Evolutionary conservation across 179 eudicot species (phyloP).

Genomic region (Beta macrorhiza): DNA sequence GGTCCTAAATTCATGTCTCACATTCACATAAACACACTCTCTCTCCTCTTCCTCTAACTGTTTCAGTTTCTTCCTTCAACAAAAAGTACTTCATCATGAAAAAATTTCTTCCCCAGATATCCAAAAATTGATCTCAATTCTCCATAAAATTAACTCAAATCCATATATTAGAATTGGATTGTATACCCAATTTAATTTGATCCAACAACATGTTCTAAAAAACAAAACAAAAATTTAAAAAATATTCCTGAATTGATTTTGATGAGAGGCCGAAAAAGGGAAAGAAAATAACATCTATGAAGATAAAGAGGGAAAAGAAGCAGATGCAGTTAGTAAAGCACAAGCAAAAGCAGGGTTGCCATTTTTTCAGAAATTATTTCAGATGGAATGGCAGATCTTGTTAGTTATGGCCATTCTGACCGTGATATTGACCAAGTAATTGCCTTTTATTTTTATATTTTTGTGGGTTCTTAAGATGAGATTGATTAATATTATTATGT

Average conservation of each 20-base stretch:
- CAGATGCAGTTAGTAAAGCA: conserved; percentile 20
- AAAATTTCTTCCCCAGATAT: background rate
- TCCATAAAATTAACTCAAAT: background rate
- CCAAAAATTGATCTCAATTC: background rate
- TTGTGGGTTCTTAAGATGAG: too few relatives aligned
- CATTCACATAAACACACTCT: background rate
- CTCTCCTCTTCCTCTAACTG: conserved; percentile 11
- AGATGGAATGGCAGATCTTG: conserved; percentile 98
- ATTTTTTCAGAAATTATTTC: conserved; percentile 39
- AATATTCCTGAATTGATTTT: background rate
- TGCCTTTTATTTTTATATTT: background rate
- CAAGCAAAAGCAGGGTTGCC: too few relatives aligned
- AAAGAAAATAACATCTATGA: conserved; percentile 33
- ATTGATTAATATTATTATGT: too few relatives aligned
- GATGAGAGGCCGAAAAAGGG: conserved; percentile 38
- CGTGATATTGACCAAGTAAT: conserved; percentile 74
- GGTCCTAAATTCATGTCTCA: conserved; percentile 21
- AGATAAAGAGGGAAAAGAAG: conserved; percentile 21
- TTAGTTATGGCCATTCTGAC: conserved; percentile 66
- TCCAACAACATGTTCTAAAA: too few relatives aligned
- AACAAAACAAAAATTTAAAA: too few relatives aligned
- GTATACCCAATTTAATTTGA: background rate
- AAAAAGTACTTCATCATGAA: background rate
- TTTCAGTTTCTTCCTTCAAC: conserved; percentile 8
- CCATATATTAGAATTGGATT: background rate